Base-by-base conservation (phyloP, 371 early-diverging fungal species). In the Mortierella sp. region DNA sequence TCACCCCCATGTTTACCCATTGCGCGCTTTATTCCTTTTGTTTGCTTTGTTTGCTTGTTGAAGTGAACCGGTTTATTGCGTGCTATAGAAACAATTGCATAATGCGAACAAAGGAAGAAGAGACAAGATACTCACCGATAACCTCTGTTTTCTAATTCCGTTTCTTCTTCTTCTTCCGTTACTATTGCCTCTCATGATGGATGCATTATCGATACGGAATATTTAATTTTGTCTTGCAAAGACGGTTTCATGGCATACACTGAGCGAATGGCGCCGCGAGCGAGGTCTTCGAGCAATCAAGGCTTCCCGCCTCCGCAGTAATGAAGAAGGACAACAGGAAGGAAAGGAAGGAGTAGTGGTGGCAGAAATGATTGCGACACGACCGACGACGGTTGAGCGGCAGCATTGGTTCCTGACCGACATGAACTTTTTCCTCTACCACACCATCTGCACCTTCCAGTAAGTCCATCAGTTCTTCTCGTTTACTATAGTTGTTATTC, bases 371-470 rank as follows among this genome's bases (percentile, higher is more conserved):
- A 53, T 19, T 50, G 29, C 55, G 37, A 58, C 66, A 19, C 71
- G 22, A 2, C 68, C 55, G 1, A 83, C 83, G 22, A 76, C 83
- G 5, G 66, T 78, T 31, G 83, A 78, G 52, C 64, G 73, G 40
- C 83, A 79, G 58, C 68, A 83, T 40, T 83, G 83, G 83, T 44
- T 74, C 40, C 47, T 83, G 70, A 83, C 83, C 37, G 83, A 83
- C n/a, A 72, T 83, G 76, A 75, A 69, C 44, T 83, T 83, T 70
- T 83, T 83, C 73, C 64, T 83, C 53, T 83, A 83, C 65, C 83
- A 83, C 65, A 83, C 79, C 24, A 68, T 83, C 66, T 83, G 83
- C 73, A 83, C 83, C 14, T 78, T 83, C 71, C 83, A 83, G 83
- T 83, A 83, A 83, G 83, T 74, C 39, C 22, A 3, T n/a, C 24